Conservation (phyloP, 768 basidiomycete species). For the Fistulinella prunicolor region DNA sequence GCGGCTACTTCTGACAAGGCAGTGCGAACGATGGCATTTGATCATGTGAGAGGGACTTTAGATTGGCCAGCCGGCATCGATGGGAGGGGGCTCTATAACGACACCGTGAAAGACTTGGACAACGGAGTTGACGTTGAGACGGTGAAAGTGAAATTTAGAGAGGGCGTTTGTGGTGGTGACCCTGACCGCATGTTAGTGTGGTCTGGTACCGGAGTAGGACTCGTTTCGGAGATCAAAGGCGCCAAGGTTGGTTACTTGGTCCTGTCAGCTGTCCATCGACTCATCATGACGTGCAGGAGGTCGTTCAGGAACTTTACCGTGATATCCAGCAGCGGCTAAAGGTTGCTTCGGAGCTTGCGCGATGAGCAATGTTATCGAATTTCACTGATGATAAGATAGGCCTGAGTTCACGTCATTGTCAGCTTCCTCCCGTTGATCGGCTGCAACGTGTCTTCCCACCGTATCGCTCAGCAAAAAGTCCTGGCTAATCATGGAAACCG, state of each 20-base stretch:
- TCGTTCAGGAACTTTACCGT: conserved; percentile 50
- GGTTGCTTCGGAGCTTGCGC: conserved; percentile 23
- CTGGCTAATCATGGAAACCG: conserved; percentile 3
- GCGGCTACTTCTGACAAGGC: conserved; percentile 44
- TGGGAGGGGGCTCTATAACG: conserved; percentile 47
- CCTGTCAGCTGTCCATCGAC: neutral
- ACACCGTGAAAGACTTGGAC: conserved; percentile 56
- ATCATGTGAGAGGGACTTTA: conserved; percentile 51
- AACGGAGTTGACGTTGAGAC: conserved; percentile 42
- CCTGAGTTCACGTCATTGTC: conserved; percentile 3
- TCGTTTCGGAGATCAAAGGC: conserved; percentile 45
- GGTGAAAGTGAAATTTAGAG: conserved; percentile 43
- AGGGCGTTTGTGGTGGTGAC: conserved; percentile 46
- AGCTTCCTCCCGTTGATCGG: conserved; percentile 1
- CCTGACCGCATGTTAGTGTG: conserved; percentile 55
- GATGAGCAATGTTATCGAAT: conserved; percentile 21
- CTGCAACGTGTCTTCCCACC: conserved; percentile 13
- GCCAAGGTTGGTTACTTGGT: conserved; percentile 35
- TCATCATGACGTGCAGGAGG: conserved; percentile 39
- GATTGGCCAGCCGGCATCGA: conserved; percentile 63
- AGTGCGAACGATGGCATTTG: conserved; percentile 62
- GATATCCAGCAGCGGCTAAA: conserved; percentile 42
- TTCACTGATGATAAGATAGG: conserved; percentile 20
- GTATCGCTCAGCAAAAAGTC: conserved; percentile 13
- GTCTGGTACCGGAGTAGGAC: conserved; percentile 65